These are phyloP conservation scores for Nematodospora anomalae DNA, from an alignment of 1,139 yeast genomes.

Conservation along the genomic window DNA sequence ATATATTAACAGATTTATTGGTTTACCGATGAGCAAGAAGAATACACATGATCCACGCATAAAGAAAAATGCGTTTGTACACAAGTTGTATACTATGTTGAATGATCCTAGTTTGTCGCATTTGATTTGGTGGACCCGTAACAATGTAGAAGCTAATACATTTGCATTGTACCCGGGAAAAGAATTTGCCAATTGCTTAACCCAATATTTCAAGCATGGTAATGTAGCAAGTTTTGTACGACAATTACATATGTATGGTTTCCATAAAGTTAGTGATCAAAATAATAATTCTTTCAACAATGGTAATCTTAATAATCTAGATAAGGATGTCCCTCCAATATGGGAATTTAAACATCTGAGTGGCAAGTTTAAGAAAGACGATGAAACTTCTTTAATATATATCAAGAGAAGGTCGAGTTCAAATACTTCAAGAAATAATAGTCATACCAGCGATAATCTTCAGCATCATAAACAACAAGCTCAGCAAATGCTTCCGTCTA, in stretches of 20 bases:
- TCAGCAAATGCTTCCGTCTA: constrained; percentile 8
- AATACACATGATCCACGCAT: constrained; percentile 25
- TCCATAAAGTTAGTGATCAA: constrained; percentile 53
- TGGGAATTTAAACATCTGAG: constrained; percentile 93
- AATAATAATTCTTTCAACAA: constrained; percentile 2
- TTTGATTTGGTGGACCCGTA: constrained; percentile 77
- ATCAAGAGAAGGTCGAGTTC: constrained; percentile 65
- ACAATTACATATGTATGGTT: constrained; percentile 51
- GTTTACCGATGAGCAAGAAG: constrained; percentile 23
- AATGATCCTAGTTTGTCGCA: constrained; percentile 48
- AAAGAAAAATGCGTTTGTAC: constrained; percentile 65
- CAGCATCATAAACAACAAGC: constrained; percentile 10
- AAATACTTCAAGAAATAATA: constrained; percentile 24
- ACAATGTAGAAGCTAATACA: constrained; percentile 53
- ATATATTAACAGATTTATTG: no score
- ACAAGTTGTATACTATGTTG: constrained; percentile 61
- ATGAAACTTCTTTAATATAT: constrained; percentile 59
- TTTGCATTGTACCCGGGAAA: constrained; percentile 62
- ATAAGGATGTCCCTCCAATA: constrained; percentile 33
- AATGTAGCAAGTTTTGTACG: constrained; percentile 50
- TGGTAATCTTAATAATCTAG: constrained; percentile 7
- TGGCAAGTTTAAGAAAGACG: constrained; percentile 76
- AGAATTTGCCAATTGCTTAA: constrained; percentile 45
- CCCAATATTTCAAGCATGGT: constrained; percentile 47
- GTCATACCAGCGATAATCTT: constrained; percentile 14